Base-by-base conservation (phyloP, 441 rosid species). In the Brassica hybrid region DNA sequence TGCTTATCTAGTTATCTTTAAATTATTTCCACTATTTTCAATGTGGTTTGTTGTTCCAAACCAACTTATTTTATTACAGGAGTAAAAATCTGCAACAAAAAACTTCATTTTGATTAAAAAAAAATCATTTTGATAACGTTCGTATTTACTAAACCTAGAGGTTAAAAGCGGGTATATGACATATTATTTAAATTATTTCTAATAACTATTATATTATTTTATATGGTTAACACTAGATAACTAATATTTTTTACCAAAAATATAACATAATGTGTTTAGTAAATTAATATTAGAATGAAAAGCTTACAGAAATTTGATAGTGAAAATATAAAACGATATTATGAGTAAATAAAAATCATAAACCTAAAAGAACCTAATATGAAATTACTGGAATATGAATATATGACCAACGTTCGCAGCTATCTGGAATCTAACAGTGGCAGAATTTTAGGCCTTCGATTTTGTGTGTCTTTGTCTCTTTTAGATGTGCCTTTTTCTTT, bases 361-460 rank as follows among this genome's bases (percentile, higher is more conserved):
- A 25, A 54, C 30, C 25, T 30, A 68, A 70, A 70, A 76, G 21
- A 69, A 43, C 36, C 23, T 62, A 21, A 23, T 25, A 68, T 17
- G 66, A 67, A 58, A 75, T 16, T 27, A 17, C 16, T 19, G 69
- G 72, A 43, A 77, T 71, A 70, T 64, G 69, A 36, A 23, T 62
- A 76, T 64, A 52, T 23, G 70, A 63, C 32, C 32, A 16, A 63
- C 65, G 75, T 43, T 59, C 13, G 13, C 41, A 67, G 64, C 74
- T 50, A 78, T 78, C 77, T 59, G 43, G 69, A 78, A 78, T 78
- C 73, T 67, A 43, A 73, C 58, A 61, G 45, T 12, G 61, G 77
- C 65, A 61, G 77, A 62, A 79, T 73, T 79, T 54, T 79, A 68
- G 81, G 81, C 78, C 78, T 79, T 68, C 74, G 14, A 60, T 73